These are phyloP conservation scores for Termitomyces sp. DNA, from an alignment of 768 basidiomycete genomes.

Conservation along the genomic window DNA sequence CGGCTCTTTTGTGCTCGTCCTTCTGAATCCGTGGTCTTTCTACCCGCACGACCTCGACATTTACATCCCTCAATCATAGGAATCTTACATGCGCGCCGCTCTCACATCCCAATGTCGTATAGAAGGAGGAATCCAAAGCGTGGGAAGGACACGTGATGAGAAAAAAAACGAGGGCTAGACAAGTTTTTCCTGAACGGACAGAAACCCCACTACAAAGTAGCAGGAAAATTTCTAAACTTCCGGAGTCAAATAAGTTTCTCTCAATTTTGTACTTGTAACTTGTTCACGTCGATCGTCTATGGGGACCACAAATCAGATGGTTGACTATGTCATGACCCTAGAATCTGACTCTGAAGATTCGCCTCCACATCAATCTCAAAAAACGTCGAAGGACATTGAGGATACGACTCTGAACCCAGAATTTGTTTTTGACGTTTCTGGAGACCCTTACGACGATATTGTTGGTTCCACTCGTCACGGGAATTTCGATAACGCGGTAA, in stretches of 20 bases:
- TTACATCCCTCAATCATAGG: too few species aligned
- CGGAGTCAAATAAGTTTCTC: neutral
- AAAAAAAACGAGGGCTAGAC: too few species aligned
- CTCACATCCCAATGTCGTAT: too few species aligned
- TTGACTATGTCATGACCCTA: conserved; percentile 80
- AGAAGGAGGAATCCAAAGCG: too few species aligned
- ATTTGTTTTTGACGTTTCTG: conserved; percentile 77
- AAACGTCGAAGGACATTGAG: conserved; percentile 35
- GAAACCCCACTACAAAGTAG: too few species aligned
- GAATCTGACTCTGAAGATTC: conserved; percentile 73
- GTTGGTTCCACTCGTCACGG: conserved; percentile 38
- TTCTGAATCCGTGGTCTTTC: too few species aligned
- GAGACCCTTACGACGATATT: conserved; percentile 64
- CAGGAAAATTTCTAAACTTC: too few species aligned
- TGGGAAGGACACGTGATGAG: too few species aligned
- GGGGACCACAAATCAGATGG: conserved; percentile 23
- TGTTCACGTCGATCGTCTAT: neutral
- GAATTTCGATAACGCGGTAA: conserved; percentile 60
- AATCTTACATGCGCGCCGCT: too few species aligned
- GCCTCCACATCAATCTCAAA: conserved; percentile 20
- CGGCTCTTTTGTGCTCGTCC: too few species aligned
- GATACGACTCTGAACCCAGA: conserved; percentile 72
- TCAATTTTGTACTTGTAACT: neutral
- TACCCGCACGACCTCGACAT: too few species aligned
- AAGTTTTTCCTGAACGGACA: too few species aligned